A percentile compares a stretch with the other conserved stretches of the same genome.
phyloP scores from a whole-genome alignment of 202 grass and related monocot species.

The Zizania palustris region DNA sequence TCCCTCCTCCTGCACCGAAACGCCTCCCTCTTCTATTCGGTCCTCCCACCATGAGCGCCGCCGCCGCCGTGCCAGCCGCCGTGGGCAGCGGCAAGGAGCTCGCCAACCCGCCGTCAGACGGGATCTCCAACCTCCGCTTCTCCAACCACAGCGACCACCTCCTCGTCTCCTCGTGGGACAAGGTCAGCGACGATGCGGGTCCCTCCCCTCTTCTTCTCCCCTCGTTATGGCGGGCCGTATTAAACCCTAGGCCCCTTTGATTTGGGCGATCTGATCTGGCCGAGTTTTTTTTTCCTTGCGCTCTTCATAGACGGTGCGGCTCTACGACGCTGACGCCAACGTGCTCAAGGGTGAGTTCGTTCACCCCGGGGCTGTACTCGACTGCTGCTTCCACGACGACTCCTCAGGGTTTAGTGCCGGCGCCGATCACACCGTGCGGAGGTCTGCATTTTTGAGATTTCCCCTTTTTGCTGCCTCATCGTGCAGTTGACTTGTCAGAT shows the following conservation, averaged over 20 bases:
- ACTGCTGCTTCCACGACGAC: slow-evolving; percentile 97
- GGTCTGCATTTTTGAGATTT: slow-evolving; percentile 44
- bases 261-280: slow-evolving; percentile 48
- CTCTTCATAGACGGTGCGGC: slow-evolving; percentile 72
- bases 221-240: not conserved
- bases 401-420: slow-evolving; percentile 86
- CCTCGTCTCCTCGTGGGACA: slow-evolving; percentile 96
- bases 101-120: slow-evolving; percentile 67
- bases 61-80: slow-evolving; percentile 25
- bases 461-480: not conserved
- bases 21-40: not conserved
- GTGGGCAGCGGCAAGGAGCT: slow-evolving; percentile 75
- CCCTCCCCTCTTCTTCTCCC: not conserved
- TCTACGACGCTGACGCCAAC: slow-evolving; percentile 82
- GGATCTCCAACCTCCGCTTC: slow-evolving; percentile 94
- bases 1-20: not conserved
- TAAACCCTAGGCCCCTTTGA: slow-evolving; percentile 44
- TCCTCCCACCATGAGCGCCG: slow-evolving; percentile 62
- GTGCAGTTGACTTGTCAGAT: not conserved
- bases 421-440: slow-evolving; percentile 75
- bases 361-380: slow-evolving; percentile 77
- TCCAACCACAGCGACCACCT: slow-evolving; percentile 98
- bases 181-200: slow-evolving; percentile 42
- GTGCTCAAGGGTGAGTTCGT: slow-evolving; percentile 83
- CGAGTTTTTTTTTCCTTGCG: not conserved